Evolutionary conservation across 345 rosid species (phyloP).

Genomic region (Schrenkiella parvula): DNA sequence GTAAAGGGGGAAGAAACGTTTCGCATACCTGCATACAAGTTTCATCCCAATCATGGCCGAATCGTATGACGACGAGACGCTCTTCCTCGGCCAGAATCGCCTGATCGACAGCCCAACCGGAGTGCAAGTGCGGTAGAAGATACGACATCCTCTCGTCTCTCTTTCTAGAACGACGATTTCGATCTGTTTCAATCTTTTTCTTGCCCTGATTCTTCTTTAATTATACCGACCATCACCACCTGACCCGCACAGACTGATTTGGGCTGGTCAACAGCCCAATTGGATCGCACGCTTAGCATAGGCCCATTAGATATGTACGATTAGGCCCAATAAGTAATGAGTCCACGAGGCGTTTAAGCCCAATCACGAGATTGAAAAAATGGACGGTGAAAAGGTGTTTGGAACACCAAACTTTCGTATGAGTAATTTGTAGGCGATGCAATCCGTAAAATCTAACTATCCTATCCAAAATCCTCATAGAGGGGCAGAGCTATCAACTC

Average conservation of each 20-base stretch:
- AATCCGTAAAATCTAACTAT: slow-evolving; percentile 2
- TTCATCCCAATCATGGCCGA: slow-evolving; percentile 97
- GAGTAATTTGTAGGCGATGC: neutral
- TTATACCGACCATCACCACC: neutral
- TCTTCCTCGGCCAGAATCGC: slow-evolving; percentile 92
- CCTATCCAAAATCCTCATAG: slow-evolving; percentile 32
- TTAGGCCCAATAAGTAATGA: neutral
- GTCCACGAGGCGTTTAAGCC: too few species aligned
- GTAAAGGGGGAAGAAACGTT: neutral
- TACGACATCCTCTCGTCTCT: slow-evolving; percentile 53
- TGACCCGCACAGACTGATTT: neutral
- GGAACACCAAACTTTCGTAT: neutral
- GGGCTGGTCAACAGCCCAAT: neutral
- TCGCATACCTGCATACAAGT: slow-evolving; percentile 84
- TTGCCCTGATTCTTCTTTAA: neutral
- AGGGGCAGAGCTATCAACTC: slow-evolving; percentile 25
- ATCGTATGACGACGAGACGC: slow-evolving; percentile 83
- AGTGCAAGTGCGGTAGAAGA: slow-evolving; percentile 82
- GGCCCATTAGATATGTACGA: neutral
- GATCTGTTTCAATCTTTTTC: neutral
- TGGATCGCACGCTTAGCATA: neutral
- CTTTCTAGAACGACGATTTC: neutral
- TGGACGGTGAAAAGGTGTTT: neutral
- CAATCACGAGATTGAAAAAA: neutral
- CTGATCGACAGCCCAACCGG: slow-evolving; percentile 97